Evolutionary conservation across 495 filamentous ascomycete genomes (phyloP).

Genomic region (Usnea hakonensis): DNA sequence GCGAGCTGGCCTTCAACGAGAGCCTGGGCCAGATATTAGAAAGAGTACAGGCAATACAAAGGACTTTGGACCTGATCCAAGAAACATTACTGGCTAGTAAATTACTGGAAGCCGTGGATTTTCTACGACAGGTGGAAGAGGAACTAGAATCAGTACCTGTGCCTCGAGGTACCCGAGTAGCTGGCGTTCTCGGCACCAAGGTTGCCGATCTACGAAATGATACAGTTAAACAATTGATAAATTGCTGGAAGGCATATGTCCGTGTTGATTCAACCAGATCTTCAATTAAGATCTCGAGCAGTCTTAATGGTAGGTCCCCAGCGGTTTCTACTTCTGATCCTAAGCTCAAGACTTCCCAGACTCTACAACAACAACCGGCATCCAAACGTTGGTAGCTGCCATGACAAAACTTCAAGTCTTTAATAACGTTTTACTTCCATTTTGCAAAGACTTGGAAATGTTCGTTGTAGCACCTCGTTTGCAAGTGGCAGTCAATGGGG

Average conservation of each 20-base stretch:
- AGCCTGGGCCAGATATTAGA: conserved; percentile 55
- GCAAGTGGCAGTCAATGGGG: conserved; percentile 13
- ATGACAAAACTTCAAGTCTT: conserved; percentile 26
- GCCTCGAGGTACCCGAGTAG: conserved; percentile 26
- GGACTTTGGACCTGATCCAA: conserved; percentile 29
- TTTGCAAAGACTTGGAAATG: conserved; percentile 27
- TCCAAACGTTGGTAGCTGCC: conserved; percentile 24
- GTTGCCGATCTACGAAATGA: conserved; percentile 26
- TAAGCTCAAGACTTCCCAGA: conserved; percentile 16
- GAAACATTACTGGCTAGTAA: conserved; percentile 28
- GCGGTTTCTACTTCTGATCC: neutral
- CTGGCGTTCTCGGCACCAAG: conserved; percentile 28
- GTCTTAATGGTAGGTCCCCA: conserved; percentile 1
- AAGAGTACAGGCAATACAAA: conserved; percentile 48
- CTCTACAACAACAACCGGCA: conserved; percentile 12
- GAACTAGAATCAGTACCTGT: conserved; percentile 27
- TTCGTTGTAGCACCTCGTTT: conserved; percentile 30
- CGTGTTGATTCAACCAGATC: conserved; percentile 21
- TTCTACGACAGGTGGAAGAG: conserved; percentile 45
- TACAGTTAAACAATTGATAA: conserved; percentile 25
- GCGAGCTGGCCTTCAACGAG: conserved; percentile 69
- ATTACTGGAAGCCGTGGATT: conserved; percentile 28
- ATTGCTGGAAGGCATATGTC: conserved; percentile 35
- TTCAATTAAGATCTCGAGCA: conserved; percentile 1
- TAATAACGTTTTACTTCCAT: conserved; percentile 20